phyloP scores from a whole-genome alignment of 2,329 filamentous ascomycete species.

The Neofusicoccum sp. region DNA sequence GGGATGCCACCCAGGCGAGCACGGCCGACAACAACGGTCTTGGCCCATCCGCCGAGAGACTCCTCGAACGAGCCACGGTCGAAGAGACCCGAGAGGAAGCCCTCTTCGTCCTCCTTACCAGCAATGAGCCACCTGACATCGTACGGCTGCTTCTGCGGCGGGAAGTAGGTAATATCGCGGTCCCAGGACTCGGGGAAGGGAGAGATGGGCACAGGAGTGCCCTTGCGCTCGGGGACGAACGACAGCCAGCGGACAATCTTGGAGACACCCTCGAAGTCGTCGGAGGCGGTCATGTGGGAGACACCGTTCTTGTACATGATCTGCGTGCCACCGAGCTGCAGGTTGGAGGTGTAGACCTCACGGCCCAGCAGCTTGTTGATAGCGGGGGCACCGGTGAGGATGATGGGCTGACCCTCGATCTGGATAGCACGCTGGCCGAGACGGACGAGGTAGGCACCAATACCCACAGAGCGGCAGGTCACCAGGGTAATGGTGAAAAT shows the following conservation, averaged over 20 bases:
- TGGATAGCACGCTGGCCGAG: conserved; percentile 98
- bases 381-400: conserved; percentile 93
- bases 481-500: conserved; percentile 98
- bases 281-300: conserved; percentile 95
- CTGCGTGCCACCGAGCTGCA: conserved; percentile 99
- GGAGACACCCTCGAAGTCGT: conserved; percentile 96
- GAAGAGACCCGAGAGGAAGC: conserved; percentile 89
- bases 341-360: conserved; percentile 97
- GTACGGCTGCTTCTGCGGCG: conserved; percentile 80
- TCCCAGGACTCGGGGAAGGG: conserved; percentile 88
- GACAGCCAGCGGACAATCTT: conserved; percentile 99
- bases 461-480: conserved; percentile 97
- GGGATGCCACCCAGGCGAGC: conserved; percentile 96
- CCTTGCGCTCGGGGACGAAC: conserved; percentile 94
- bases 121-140: conserved; percentile 93
- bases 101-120: conserved; percentile 82
- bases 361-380: conserved; percentile 98
- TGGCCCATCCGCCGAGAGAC: conserved; percentile 93
- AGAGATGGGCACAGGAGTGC: conserved; percentile 88
- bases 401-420: conserved; percentile 98
- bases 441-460: conserved; percentile 97
- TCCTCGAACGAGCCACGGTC: conserved; percentile 97
- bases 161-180: conserved; percentile 82
- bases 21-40: conserved; percentile 94
- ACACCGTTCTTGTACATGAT: conserved; percentile 99